These are phyloP conservation scores for Gamarada debralockiae DNA, from an alignment of 495 filamentous ascomycete genomes.

Conservation along the genomic window DNA sequence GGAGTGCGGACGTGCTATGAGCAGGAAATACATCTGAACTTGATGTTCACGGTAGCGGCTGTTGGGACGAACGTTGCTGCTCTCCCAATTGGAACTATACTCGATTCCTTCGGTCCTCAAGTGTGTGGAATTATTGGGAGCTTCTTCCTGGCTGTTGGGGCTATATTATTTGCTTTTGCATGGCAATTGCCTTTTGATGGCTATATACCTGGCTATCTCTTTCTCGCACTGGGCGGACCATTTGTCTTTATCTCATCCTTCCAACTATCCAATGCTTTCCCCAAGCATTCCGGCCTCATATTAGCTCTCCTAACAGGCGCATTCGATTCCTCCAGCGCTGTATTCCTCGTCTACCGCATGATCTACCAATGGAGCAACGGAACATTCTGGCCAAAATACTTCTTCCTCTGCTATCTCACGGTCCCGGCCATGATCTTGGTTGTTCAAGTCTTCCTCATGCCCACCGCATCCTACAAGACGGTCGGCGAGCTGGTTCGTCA, in stretches of 20 bases:
- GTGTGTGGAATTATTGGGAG: constrained; percentile 72
- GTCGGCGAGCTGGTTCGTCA: constrained; percentile 75
- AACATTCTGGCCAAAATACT: constrained; percentile 58
- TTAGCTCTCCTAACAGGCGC: constrained; percentile 82
- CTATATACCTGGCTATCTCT: constrained; percentile 75
- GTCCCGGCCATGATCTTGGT: constrained; percentile 69
- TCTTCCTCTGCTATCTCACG: constrained; percentile 74
- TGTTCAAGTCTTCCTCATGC: constrained; percentile 73
- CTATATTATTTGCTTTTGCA: constrained; percentile 68
- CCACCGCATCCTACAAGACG: constrained; percentile 79
- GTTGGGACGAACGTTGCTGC: constrained; percentile 78
- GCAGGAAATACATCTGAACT: constrained; percentile 79
- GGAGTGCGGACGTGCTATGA: constrained; percentile 63
- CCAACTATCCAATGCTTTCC: constrained; percentile 91
- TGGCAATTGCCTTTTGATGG: constrained; percentile 58
- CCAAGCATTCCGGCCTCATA: constrained; percentile 78
- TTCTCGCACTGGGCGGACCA: constrained; percentile 80
- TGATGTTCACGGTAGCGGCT: constrained; percentile 94
- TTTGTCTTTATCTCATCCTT: constrained; percentile 91
- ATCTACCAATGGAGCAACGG: constrained; percentile 61
- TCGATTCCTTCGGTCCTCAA: constrained; percentile 79
- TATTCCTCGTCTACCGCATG: constrained; percentile 83
- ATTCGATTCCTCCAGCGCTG: constrained; percentile 84
- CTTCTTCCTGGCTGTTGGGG: constrained; percentile 63
- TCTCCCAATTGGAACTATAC: constrained; percentile 77